phyloP scores from a whole-genome alignment of 441 rosid genomes.

The Erodium moschatum region DNA sequence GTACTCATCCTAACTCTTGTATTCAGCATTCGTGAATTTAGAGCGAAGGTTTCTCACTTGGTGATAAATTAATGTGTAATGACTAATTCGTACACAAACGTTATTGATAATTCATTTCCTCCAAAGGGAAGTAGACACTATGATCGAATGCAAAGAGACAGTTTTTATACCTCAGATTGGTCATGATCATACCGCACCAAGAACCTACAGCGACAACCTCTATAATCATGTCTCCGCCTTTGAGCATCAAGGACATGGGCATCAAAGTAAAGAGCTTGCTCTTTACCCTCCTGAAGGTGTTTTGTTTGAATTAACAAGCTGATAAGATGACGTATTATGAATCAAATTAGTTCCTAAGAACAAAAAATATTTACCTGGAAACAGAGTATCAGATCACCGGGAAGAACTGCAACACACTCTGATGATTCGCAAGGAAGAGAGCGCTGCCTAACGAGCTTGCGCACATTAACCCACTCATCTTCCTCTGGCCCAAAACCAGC shows the following conservation, averaged over 20 bases:
- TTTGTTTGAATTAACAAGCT: constrained; percentile 14
- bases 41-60: too few relatives aligned
- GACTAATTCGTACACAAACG: too few relatives aligned
- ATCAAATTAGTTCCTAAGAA: background rate
- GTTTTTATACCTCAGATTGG: constrained; percentile 66
- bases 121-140: background rate
- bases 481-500: constrained; percentile 93
- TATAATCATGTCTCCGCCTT: constrained; percentile 89
- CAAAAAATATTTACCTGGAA: constrained; percentile 57
- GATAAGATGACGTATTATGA: background rate
- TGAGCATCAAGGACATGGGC: constrained; percentile 96
- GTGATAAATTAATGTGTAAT: too few relatives aligned
- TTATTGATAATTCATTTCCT: too few relatives aligned
- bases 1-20: too few relatives aligned
- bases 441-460: constrained; percentile 74
- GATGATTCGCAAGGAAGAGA: constrained; percentile 98
- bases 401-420: constrained; percentile 94
- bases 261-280: constrained; percentile 92
- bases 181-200: constrained; percentile 96
- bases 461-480: constrained; percentile 90
- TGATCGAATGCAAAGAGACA: background rate
- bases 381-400: constrained; percentile 91
- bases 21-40: too few relatives aligned
- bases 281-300: constrained; percentile 85
- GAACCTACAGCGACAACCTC: constrained; percentile 98